These are phyloP conservation scores for Russula olivacea DNA, from an alignment of 768 basidiomycete species.

Conservation along the genomic window DNA sequence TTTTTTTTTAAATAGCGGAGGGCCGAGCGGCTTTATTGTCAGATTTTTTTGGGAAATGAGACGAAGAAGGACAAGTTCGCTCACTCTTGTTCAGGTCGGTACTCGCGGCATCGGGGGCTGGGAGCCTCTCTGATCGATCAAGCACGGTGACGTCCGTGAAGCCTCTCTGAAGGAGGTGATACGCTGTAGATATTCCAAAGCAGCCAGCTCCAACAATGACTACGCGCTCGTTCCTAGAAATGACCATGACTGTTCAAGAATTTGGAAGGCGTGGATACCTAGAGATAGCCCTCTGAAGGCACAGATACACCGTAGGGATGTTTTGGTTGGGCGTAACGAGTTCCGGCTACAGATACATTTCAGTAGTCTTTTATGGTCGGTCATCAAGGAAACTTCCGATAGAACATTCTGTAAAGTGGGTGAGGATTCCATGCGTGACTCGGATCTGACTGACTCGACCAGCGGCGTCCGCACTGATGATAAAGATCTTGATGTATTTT, in stretches of 20 bases:
- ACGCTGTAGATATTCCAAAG: conserved; percentile 84
- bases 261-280: neutral
- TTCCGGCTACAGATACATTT: neutral
- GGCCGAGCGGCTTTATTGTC: neutral
- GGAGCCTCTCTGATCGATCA: conserved; percentile 61
- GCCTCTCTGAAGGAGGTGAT: conserved; percentile 64
- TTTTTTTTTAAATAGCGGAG: conserved; percentile 29
- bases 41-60: neutral
- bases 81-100: conserved; percentile 45
- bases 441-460: no score
- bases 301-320: neutral
- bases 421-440: no score
- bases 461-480: no score
- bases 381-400: no score
- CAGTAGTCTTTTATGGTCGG: neutral
- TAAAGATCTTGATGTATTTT: no score
- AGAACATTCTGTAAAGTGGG: no score
- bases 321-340: neutral
- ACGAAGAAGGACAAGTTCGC: neutral
- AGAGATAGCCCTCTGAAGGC: neutral
- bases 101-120: conserved; percentile 78
- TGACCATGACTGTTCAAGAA: neutral
- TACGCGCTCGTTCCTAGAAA: conserved; percentile 33
- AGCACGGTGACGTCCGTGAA: conserved; percentile 68
- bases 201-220: conserved; percentile 78